A percentile compares a stretch with the other conserved stretches of the same genome.
Evolutionary conservation across 495 filamentous ascomycete genomes (phyloP).

Genomic region (Hypoxylon trugodes): DNA sequence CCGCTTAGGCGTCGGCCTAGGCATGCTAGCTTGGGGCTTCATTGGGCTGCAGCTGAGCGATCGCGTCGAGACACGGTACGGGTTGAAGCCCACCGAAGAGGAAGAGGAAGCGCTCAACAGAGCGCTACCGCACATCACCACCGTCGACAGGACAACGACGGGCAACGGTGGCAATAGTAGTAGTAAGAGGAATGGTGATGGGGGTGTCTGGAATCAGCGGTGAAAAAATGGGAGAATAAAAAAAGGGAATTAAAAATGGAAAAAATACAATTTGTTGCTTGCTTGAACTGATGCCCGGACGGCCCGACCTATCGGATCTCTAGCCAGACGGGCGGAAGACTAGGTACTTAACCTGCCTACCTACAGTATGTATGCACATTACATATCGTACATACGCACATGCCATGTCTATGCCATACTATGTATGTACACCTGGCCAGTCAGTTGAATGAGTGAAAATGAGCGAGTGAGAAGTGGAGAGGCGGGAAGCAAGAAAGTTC

Average conservation of each 20-base stretch:
- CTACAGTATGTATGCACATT: no score
- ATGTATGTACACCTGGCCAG: constrained; percentile 5
- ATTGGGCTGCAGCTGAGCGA: constrained; percentile 52
- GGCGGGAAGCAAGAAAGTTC: background rate
- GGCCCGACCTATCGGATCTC: constrained; percentile 29
- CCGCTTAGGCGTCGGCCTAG: constrained; percentile 51
- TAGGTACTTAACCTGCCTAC: background rate
- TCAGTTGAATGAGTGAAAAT: no score
- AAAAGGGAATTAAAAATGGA: background rate
- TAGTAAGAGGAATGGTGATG: background rate
- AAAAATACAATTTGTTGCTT: background rate
- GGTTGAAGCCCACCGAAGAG: constrained; percentile 54
- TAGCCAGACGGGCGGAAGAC: constrained; percentile 8
- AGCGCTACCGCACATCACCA: constrained; percentile 49
- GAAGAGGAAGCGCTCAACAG: constrained; percentile 52
- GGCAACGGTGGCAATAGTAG: background rate
- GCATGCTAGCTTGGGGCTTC: constrained; percentile 54
- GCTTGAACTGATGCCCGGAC: background rate
- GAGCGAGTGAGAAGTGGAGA: background rate
- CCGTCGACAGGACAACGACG: constrained; percentile 41
- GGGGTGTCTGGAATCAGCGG: constrained; percentile 9
- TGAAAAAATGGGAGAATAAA: constrained; percentile 2
- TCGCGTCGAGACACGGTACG: constrained; percentile 52
- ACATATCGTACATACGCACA: background rate
- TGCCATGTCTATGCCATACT: no score